Conservation (phyloP, 2,329 filamentous ascomycete species). For the Metarhizium humberi region DNA sequence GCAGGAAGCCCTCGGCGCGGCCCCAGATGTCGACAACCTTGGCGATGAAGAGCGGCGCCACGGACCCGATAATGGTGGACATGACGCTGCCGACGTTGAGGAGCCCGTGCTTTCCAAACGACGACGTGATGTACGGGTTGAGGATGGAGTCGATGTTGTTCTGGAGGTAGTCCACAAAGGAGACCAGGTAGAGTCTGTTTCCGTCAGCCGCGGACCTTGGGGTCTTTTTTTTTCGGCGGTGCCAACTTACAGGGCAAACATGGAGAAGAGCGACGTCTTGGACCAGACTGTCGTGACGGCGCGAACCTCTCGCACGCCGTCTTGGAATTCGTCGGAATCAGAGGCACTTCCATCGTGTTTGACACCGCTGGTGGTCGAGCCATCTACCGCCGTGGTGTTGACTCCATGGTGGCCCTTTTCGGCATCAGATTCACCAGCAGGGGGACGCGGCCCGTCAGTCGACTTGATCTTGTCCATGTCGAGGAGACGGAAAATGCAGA, state of each 20-base stretch:
- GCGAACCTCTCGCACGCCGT: constrained; percentile 28
- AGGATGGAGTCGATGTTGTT: constrained; percentile 28
- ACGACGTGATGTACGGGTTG: constrained; percentile 56
- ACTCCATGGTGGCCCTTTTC: too few species aligned
- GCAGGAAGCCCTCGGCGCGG: constrained; percentile 47
- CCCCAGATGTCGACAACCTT: constrained; percentile 44
- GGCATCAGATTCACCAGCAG: too few species aligned
- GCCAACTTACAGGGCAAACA: constrained; percentile 23
- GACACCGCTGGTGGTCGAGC: too few species aligned
- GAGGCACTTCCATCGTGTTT: neutral
- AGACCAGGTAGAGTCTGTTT: too few species aligned
- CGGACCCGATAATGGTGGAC: constrained; percentile 52
- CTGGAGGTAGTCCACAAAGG: too few species aligned
- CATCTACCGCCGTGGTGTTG: too few species aligned
- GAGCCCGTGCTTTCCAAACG: constrained; percentile 55
- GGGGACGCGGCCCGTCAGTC: too few species aligned
- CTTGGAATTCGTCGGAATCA: constrained; percentile 15
- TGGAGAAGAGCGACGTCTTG: constrained; percentile 25
- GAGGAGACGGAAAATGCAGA: too few species aligned
- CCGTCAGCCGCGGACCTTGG: too few species aligned
- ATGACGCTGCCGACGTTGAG: constrained; percentile 28
- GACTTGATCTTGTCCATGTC: too few species aligned
- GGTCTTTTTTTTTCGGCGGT: too few species aligned
- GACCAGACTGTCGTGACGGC: constrained; percentile 31
- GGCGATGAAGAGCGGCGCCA: constrained; percentile 20